phyloP scores from a whole-genome alignment of 768 basidiomycete species.

The Ramaria sp. region DNA sequence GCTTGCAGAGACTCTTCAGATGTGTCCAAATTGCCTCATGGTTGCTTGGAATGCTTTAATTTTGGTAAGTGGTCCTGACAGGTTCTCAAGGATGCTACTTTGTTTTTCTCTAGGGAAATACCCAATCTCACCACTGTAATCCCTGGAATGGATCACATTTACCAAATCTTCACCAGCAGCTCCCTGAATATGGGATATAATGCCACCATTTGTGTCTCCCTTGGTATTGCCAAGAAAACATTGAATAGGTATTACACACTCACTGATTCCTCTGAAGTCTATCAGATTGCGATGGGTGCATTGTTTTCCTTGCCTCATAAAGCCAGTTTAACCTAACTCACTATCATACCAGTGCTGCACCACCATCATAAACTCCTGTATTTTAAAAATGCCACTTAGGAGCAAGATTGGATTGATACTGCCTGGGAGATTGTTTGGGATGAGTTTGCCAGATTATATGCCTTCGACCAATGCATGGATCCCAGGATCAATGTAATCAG shows the following conservation, averaged over 20 bases:
- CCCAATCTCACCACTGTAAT: constrained; percentile 24
- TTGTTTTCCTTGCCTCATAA: not conserved
- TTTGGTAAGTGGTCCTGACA: constrained; percentile 9
- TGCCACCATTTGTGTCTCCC: constrained; percentile 18
- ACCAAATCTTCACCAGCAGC: constrained; percentile 16
- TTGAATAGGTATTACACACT: constrained; percentile 23
- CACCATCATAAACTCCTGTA: constrained; percentile 22
- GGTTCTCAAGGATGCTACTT: constrained; percentile 27
- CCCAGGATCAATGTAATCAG: too few relatives aligned
- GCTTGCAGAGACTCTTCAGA: constrained; percentile 21
- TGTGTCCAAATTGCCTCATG: constrained; percentile 10
- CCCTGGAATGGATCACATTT: constrained; percentile 27
- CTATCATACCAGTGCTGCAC: constrained; percentile 31
- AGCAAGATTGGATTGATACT: constrained; percentile 19
- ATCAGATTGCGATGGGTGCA: constrained; percentile 24
- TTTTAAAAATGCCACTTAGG: constrained; percentile 22
- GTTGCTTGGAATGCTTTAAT: too few relatives aligned
- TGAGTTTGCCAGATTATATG: not conserved
- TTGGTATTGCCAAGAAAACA: constrained; percentile 19
- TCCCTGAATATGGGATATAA: constrained; percentile 10
- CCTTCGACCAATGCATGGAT: too few relatives aligned
- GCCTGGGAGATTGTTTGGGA: constrained; percentile 9
- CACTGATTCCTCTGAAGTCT: constrained; percentile 22
- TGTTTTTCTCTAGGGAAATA: constrained; percentile 21
- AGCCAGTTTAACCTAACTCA: not conserved